Evolutionary conservation across 495 filamentous ascomycete genomes (phyloP).

Genomic region (Hyaloscypha bicolor): DNA sequence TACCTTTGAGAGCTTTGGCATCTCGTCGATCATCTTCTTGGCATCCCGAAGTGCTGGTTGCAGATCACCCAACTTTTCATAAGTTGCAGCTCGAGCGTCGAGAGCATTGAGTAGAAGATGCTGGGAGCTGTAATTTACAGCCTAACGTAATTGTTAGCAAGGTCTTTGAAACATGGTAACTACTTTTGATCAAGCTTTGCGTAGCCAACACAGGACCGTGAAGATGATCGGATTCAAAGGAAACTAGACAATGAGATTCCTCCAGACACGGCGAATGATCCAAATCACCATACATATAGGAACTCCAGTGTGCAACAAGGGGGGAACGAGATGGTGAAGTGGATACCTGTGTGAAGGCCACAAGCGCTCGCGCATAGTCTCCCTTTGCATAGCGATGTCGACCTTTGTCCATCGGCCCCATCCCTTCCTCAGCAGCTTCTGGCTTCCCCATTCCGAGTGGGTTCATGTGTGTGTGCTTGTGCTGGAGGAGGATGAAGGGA

Average conservation of each 20-base stretch:
- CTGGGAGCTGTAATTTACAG: slow-evolving; percentile 24
- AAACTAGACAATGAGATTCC: background rate
- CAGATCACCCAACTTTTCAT: slow-evolving; percentile 31
- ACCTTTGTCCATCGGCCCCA: slow-evolving; percentile 9
- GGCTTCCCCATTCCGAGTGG: background rate
- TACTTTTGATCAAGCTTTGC: background rate
- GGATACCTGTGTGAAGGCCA: slow-evolving; percentile 19
- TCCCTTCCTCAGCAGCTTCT: background rate
- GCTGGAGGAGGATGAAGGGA: background rate
- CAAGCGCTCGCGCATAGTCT: slow-evolving; percentile 8
- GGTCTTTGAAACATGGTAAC: background rate
- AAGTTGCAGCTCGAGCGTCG: slow-evolving; percentile 33
- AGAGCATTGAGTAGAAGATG: slow-evolving; percentile 31
- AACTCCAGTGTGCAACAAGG: background rate
- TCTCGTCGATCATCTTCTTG: slow-evolving; percentile 34
- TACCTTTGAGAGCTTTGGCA: slow-evolving; percentile 32
- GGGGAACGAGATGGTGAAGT: background rate
- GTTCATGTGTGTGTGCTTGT: background rate
- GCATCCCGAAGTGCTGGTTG: slow-evolving; percentile 31
- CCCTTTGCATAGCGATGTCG: slow-evolving; percentile 11
- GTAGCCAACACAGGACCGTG: background rate
- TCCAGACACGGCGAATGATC: background rate
- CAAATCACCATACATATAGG: background rate
- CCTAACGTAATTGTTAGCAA: slow-evolving; percentile 16
- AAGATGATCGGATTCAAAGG: background rate